These are phyloP conservation scores for Halophytophthora polymorphica DNA, from an alignment of 352 stramenopile genomes.

Conservation along the genomic window DNA sequence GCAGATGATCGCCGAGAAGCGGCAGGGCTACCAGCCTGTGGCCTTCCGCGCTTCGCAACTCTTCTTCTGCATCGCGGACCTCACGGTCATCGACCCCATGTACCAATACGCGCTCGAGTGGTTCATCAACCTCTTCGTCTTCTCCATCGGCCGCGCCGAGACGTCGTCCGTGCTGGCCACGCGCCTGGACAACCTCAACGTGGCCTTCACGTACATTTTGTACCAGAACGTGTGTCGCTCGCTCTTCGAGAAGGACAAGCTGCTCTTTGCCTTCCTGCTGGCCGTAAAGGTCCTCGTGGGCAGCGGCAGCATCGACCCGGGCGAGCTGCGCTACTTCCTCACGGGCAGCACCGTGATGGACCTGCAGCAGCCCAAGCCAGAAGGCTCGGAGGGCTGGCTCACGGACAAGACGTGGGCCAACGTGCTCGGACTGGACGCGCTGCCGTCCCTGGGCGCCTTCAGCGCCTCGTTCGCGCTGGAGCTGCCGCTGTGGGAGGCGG, in stretches of 20 bases:
- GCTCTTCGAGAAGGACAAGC: slow-evolving; percentile 96
- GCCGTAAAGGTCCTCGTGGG: slow-evolving; percentile 91
- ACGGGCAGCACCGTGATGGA: slow-evolving; percentile 92
- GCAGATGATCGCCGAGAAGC: slow-evolving; percentile 91
- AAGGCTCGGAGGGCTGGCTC: slow-evolving; percentile 60
- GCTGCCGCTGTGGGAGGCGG: slow-evolving; percentile 52
- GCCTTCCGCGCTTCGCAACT: slow-evolving; percentile 89
- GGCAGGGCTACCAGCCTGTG: slow-evolving; percentile 90
- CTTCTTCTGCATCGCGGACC: slow-evolving; percentile 94
- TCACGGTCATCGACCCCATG: slow-evolving; percentile 94
- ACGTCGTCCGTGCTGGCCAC: slow-evolving; percentile 72
- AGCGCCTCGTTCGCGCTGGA: slow-evolving; percentile 52
- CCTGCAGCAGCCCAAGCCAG: slow-evolving; percentile 69
- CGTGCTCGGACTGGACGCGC: slow-evolving; percentile 66
- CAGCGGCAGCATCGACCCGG: slow-evolving; percentile 65
- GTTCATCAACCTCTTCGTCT: slow-evolving; percentile 95
- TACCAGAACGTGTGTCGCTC: slow-evolving; percentile 96
- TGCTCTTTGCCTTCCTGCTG: slow-evolving; percentile 94
- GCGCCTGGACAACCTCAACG: slow-evolving; percentile 88
- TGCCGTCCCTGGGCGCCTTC: slow-evolving; percentile 53
- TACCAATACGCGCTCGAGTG: slow-evolving; percentile 96
- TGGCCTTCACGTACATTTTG: slow-evolving; percentile 93
- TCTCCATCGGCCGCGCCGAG: slow-evolving; percentile 86
- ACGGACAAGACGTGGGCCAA: slow-evolving; percentile 90
- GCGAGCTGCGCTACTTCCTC: slow-evolving; percentile 90